Evolutionary conservation across 306 rosid genomes (phyloP), one percentile per base, ranked within the genome.

Genomic region (Cyamopsis tetragonoloba): DNA sequence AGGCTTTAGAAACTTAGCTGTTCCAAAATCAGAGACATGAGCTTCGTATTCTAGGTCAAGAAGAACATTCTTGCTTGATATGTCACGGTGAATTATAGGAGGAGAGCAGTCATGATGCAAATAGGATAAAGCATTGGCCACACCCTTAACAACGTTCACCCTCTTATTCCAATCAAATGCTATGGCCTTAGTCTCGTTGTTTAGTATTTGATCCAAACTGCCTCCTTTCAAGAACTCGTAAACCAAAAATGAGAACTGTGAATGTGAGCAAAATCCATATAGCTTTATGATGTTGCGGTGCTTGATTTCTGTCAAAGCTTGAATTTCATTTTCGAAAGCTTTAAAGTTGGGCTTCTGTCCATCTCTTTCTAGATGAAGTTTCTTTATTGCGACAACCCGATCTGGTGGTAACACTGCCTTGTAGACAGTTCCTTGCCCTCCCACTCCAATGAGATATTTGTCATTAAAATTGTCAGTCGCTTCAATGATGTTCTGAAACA

Each of bases 11-110:
- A 72, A 27, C 48, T 62, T 63, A 4, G 70, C 39, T 5, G 66
- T 61, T 3, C 77, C 77, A 49, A 72, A 72, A 37, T 72, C 77
- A 2, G 77, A 72, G 57, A 72, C 34, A 6, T 72, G 70, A 12
- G 77, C 77, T 49, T 72, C 70, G 18, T 72, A 48, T 11, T 42
- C 59, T 17, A 13, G 7, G 50, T 72, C 77, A 28, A 72, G n/a
- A 49, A 72, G 77, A 26, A 72, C 30, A 61, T 72, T 72, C 44
- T 72, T 72, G 43, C 77, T 72, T 0, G 77, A 72, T 62, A 72
- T 49, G 46, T 72, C 77, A 3, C 77, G 64, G 18, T 72, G 71
- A 50, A 72, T 32, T 35, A 72, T 62, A 4, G 77, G 64, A 24
- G 77, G 71, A 26, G 4, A 10, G 35, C 71, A 62, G 3, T 62